phyloP scores from a whole-genome alignment of 1,284 basidiomycete species.

The Marasmius fiardii region DNA sequence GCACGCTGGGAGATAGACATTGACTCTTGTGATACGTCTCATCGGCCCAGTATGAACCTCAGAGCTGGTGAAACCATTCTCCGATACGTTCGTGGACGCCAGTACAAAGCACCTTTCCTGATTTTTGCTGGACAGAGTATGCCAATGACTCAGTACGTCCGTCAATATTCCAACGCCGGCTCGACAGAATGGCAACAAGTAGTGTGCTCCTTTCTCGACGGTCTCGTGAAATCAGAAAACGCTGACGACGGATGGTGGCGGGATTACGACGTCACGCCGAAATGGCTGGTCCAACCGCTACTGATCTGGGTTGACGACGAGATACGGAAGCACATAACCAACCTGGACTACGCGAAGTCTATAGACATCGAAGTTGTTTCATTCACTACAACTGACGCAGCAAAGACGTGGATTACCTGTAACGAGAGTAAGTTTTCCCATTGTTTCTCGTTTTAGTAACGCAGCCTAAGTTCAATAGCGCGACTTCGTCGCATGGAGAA shows the following conservation, averaged over 20 bases:
- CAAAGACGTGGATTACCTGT: not conserved
- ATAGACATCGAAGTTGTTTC: not conserved
- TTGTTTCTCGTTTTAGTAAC: not conserved
- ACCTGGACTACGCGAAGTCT: not conserved
- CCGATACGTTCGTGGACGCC: constrained; percentile 15
- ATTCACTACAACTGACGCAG: not conserved
- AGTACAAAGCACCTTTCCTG: constrained; percentile 13
- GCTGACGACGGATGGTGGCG: not conserved
- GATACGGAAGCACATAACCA: not conserved
- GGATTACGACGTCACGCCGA: not conserved
- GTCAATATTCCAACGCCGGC: constrained; percentile 11
- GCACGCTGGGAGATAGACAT: constrained; percentile 13
- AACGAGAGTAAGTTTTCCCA: not conserved
- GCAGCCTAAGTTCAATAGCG: not conserved
- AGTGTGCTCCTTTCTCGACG: not conserved
- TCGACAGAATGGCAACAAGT: constrained; percentile 3
- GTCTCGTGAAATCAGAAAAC: not conserved
- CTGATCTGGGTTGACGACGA: not conserved
- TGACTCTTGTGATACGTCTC: not conserved
- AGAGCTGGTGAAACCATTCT: constrained; percentile 17
- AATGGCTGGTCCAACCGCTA: not conserved
- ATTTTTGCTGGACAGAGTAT: constrained; percentile 13
- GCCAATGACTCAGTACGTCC: constrained; percentile 12
- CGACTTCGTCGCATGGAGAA: not conserved
- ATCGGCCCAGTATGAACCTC: constrained; percentile 9